Percentiles rank a stretch among this genome's conserved stretches.
These are phyloP conservation scores for Ruellia speciosa DNA, from an alignment of 305 asterid species.

Conservation along the genomic window DNA sequence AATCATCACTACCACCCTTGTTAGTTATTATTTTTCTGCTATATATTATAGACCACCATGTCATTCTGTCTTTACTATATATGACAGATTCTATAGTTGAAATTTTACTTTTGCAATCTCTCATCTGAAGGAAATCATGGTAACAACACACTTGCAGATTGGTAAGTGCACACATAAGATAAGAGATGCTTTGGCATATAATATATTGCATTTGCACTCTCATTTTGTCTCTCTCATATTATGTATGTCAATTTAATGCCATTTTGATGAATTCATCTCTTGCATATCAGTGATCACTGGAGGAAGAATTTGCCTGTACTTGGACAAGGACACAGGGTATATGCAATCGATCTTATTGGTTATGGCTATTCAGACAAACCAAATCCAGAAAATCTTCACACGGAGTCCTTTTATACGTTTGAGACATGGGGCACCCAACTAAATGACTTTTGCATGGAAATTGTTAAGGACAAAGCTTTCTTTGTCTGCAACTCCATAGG, in stretches of 20 bases:
- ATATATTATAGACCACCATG: too few relatives aligned
- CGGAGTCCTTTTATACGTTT: slow-evolving; percentile 58
- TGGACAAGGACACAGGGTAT: slow-evolving; percentile 71
- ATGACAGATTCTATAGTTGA: too few relatives aligned
- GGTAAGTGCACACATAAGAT: neutral
- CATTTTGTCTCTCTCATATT: neutral
- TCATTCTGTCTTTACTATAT: too few relatives aligned
- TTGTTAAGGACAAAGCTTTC: slow-evolving; percentile 62
- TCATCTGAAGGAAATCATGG: too few relatives aligned
- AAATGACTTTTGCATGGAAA: slow-evolving; percentile 72
- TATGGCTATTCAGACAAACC: slow-evolving; percentile 99
- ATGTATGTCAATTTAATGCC: neutral
- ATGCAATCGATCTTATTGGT: slow-evolving; percentile 85
- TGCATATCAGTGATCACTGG: slow-evolving; percentile 80
- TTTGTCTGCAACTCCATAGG: slow-evolving; percentile 92
- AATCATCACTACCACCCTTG: too few relatives aligned
- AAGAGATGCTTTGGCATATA: neutral
- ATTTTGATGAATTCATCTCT: neutral
- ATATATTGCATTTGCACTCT: too few relatives aligned
- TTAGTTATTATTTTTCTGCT: too few relatives aligned
- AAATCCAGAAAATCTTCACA: slow-evolving; percentile 51
- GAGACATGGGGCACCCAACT: slow-evolving; percentile 94
- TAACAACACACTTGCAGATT: too few relatives aligned
- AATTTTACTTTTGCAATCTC: too few relatives aligned
- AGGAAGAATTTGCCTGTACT: slow-evolving; percentile 82